Evolutionary conservation across 306 rosid species (phyloP).

Genomic region (Vicia villosa): DNA sequence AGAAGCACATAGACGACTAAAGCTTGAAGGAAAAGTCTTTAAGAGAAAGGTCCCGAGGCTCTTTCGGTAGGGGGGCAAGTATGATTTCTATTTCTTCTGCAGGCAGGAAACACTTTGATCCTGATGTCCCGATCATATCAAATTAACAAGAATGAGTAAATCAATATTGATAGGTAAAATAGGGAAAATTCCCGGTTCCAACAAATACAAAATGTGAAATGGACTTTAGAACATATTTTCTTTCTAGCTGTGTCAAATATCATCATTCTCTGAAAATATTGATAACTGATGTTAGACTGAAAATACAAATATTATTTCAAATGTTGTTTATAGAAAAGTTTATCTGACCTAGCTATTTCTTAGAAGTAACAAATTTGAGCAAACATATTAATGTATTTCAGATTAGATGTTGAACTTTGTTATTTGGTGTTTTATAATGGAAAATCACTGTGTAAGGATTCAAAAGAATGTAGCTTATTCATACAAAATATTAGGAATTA

Average conservation of each 20-base stretch:
- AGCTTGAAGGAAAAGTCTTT: constrained; percentile 89
- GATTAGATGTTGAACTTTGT: background rate
- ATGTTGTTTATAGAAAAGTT: no score
- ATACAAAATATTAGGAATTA: no score
- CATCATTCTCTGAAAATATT: no score
- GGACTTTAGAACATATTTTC: no score
- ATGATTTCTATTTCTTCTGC: background rate
- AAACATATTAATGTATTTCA: background rate
- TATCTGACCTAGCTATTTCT: background rate
- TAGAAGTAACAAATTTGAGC: background rate
- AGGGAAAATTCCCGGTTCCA: background rate
- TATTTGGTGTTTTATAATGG: background rate
- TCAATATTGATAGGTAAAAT: constrained; percentile 2
- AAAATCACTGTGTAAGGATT: background rate
- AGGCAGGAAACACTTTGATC: background rate
- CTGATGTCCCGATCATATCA: background rate
- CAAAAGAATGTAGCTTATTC: no score
- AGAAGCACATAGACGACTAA: constrained; percentile 81
- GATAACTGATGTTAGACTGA: no score
- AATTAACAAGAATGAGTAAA: background rate
- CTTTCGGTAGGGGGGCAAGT: constrained; percentile 56
- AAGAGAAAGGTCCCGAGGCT: constrained; percentile 75
- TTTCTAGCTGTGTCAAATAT: background rate
- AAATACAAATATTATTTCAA: no score
- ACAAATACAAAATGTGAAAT: background rate